Conservation (phyloP, 148 eudicot species). For the Selenicereus undatus region DNA sequence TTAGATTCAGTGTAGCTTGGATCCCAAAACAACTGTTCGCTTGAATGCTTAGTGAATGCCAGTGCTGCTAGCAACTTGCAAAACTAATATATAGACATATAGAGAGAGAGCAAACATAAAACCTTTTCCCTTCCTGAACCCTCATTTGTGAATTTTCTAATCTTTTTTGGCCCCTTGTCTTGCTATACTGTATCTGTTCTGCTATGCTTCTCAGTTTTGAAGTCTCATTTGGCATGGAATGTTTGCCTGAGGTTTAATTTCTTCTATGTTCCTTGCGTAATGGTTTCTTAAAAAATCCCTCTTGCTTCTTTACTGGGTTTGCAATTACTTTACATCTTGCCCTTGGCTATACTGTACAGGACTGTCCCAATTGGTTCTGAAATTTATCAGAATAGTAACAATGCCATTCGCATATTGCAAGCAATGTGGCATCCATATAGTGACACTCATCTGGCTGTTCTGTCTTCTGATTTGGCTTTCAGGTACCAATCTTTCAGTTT, state of each 20-base stretch:
- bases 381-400: conserved; percentile 49
- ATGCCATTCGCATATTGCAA: conserved; percentile 54
- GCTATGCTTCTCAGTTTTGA: background rate
- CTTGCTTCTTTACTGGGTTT: background rate
- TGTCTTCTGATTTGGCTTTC: conserved; percentile 95
- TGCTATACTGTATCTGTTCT: background rate
- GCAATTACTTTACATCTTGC: background rate
- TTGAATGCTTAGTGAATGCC: background rate
- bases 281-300: background rate
- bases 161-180: background rate
- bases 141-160: background rate
- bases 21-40: background rate
- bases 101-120: background rate
- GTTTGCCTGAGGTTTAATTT: background rate
- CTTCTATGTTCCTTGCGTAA: background rate
- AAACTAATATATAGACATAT: background rate
- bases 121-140: background rate
- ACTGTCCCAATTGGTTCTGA: conserved; percentile 62
- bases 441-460: conserved; percentile 73
- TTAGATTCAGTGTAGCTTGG: background rate
- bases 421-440: conserved; percentile 88
- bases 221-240: background rate
- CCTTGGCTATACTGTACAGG: conserved; percentile 38
- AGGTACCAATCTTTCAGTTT: conserved; percentile 40
- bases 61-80: background rate